phyloP scores from a whole-genome alignment of 2,329 filamentous ascomycete species.

The Sarocladiaceae sp. region DNA sequence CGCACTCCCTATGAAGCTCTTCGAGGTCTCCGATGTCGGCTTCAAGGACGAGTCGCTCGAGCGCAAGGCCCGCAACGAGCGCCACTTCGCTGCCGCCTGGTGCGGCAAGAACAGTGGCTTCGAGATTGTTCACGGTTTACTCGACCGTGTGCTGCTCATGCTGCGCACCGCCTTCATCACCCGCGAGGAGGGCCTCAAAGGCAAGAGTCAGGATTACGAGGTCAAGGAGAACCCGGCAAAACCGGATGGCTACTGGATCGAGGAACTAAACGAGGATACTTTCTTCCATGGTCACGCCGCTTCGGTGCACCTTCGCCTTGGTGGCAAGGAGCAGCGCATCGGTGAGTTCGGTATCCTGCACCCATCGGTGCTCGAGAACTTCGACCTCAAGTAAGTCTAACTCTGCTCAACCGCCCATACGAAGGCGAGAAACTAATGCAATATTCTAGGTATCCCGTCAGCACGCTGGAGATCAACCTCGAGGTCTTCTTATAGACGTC shows the following conservation, averaged over 20 bases:
- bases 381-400: conserved; percentile 66
- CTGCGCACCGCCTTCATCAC: conserved; percentile 76
- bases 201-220: conserved; percentile 44
- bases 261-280: conserved; percentile 83
- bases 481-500: conserved; percentile 72
- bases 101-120: conserved; percentile 94
- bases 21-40: conserved; percentile 84
- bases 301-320: conserved; percentile 70
- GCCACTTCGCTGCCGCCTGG: conserved; percentile 93
- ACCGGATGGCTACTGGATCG: conserved; percentile 82
- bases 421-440: conserved; percentile 14
- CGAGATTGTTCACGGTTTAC: conserved; percentile 87
- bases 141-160: conserved; percentile 91
- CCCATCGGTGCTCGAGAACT: conserved; percentile 87
- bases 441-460: conserved; percentile 70
- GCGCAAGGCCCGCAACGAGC: conserved; percentile 84
- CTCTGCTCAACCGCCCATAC: background rate
- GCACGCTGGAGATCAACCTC: conserved; percentile 88
- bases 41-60: conserved; percentile 81
- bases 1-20: conserved; percentile 82
- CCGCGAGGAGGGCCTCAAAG: conserved; percentile 60
- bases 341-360: conserved; percentile 93
- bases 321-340: conserved; percentile 67
- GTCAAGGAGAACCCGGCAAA: conserved; percentile 48
- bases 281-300: conserved; percentile 91